Base-by-base conservation (phyloP, 495 filamentous ascomycete genomes). In the Neurospora tetraspora region DNA sequence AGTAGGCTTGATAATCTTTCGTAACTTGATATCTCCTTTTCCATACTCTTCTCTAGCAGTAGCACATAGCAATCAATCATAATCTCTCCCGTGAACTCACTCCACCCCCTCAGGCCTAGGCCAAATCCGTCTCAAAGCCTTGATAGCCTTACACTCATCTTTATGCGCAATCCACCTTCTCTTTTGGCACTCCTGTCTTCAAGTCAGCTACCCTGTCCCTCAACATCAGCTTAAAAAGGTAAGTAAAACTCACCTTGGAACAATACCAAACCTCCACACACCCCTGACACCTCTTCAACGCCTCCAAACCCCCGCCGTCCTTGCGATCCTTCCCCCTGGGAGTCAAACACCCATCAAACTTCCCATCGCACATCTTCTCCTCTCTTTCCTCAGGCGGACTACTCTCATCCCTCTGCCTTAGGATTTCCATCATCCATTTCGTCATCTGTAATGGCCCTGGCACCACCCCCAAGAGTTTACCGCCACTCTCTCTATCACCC, bases 131-230 rank as follows among this genome's bases (percentile, higher is more conserved):
- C 59, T 74, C 38, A 85, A 77, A 2, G 70, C 76, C 75, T 80
- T 83, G 27, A 83, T 77, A 34, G 81, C 69, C 75, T 82, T 84
- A 68, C 84, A 85, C 40, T 84, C 81, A 12, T 70, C 69, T 73
- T 84, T 85, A 65, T 85, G 84, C 10, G 79, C 82, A 43, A 70
- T 78, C 84, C 84, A 85, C 11, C 78, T 82, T 36, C 77, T 77
- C 7, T 74, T 79, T 71, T 85, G 84, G 39, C 84, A 85, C 47
- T 77, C 78, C 82, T 83, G 39, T 20, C 9, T 53, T 31, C 31
- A 31, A 31, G 31, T 31, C 31, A 31, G 31, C 31, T 31, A 31
- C 31, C 31, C 31, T 31, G 31, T 31, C 31, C 31, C 31, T 31
- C 31, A 31, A 31, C 38, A 40, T 1, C 39, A 16, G 1, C 38